phyloP scores from a whole-genome alignment of 176 grass and related monocot species.

The Poa annua region DNA sequence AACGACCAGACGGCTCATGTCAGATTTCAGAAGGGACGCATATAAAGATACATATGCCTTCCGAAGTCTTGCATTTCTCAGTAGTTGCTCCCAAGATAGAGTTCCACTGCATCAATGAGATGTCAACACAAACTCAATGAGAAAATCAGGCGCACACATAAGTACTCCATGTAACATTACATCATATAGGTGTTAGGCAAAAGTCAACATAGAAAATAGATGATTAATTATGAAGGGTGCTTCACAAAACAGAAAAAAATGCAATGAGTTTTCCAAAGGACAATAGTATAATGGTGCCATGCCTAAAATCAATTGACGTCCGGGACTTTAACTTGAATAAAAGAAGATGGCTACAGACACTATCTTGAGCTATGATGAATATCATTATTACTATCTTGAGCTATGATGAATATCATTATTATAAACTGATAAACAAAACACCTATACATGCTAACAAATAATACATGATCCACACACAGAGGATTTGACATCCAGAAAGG shows the following conservation, averaged over 20 bases:
- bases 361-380: conserved; percentile 20
- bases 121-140: conserved; percentile 34
- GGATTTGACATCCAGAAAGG: conserved; percentile 35
- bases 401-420: conserved; percentile 20
- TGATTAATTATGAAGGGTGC: conserved; percentile 16
- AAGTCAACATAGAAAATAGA: conserved; percentile 24
- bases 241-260: conserved; percentile 26
- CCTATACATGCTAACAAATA: conserved; percentile 15
- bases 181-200: conserved; percentile 20
- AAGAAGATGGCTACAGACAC: neutral
- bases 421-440: conserved; percentile 32
- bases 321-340: too few relatives aligned
- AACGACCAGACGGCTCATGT: conserved; percentile 60
- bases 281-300: conserved; percentile 11
- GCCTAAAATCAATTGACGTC: neutral
- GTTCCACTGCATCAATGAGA: conserved; percentile 67
- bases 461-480: conserved; percentile 14
- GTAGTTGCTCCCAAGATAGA: conserved; percentile 90
- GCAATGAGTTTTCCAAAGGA: conserved; percentile 18
- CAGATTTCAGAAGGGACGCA: conserved; percentile 87
- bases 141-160: conserved; percentile 11
- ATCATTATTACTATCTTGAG: conserved; percentile 7
- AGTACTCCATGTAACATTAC: conserved; percentile 21
- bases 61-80: conserved; percentile 75
- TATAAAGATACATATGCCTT: conserved; percentile 91